These are phyloP conservation scores for Dimocarpus longan DNA, from an alignment of 345 rosid genomes.

Conservation along the genomic window DNA sequence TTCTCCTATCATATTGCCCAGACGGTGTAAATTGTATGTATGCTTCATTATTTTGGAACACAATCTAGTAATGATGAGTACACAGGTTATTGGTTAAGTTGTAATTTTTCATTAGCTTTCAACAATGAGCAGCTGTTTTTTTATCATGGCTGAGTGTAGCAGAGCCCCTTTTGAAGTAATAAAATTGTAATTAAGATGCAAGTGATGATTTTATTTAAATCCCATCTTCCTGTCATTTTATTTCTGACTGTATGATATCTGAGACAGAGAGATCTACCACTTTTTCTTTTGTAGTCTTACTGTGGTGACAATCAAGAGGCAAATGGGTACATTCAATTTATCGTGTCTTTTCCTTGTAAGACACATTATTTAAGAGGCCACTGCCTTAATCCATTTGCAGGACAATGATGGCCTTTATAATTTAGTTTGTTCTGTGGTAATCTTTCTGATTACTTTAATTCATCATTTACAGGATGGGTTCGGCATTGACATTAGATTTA, in stretches of 20 bases:
- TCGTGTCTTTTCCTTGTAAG: not conserved
- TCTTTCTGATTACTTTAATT: slow-evolving; percentile 9
- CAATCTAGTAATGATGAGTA: not conserved
- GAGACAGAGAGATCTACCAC: not conserved
- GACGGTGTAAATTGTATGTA: not conserved
- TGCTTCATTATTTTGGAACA: not conserved
- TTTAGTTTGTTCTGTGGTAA: not conserved
- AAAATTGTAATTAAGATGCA: slow-evolving; percentile 2
- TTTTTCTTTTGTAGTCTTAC: not conserved
- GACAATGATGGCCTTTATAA: not conserved
- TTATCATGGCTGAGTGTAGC: not conserved
- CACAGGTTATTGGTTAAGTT: not conserved
- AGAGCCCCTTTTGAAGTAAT: not conserved
- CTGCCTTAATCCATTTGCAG: not conserved
- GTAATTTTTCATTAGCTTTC: slow-evolving; percentile 7
- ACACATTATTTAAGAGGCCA: not conserved
- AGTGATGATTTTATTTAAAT: slow-evolving; percentile 13
- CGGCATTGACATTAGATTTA: not conserved
- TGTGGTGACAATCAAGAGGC: not conserved
- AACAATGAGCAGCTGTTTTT: not conserved
- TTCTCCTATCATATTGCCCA: not conserved
- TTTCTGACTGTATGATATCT: not conserved
- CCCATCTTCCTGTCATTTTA: not conserved
- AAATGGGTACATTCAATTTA: not conserved
- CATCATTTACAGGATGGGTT: slow-evolving; percentile 2